Percentiles rank a stretch among this genome's conserved stretches.
Conservation (phyloP, 2,329 filamentous ascomycete species). For the Coniochaeta sp. region DNA sequence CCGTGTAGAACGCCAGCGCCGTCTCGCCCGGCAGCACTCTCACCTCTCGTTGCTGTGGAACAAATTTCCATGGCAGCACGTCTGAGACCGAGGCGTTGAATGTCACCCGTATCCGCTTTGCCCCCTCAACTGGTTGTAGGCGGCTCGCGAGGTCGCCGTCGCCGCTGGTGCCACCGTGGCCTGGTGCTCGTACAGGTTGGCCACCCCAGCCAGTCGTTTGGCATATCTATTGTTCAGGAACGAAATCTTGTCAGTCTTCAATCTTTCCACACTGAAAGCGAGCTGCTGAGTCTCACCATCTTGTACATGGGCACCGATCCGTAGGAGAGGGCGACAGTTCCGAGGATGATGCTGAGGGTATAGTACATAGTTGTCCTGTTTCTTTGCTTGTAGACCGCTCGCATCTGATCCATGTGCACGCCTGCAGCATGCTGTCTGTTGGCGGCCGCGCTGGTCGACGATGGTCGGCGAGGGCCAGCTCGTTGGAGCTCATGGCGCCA, state of each 20-base stretch:
- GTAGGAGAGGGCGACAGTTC: conserved; percentile 73
- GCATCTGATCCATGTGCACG: conserved; percentile 53
- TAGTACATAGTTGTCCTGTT: conserved; percentile 68
- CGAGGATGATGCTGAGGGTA: conserved; percentile 67
- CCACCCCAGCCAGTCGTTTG: conserved; percentile 87
- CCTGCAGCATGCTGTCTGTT: conserved; percentile 17
- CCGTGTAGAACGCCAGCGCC: conserved; percentile 93
- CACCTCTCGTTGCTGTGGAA: conserved; percentile 93
- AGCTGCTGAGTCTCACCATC: conserved; percentile 49
- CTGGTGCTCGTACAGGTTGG: conserved; percentile 77
- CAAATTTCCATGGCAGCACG: conserved; percentile 94
- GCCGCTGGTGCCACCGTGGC: conserved; percentile 43
- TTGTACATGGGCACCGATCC: conserved; percentile 83
- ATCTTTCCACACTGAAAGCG: neutral
- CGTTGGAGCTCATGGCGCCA: conserved; percentile 11
- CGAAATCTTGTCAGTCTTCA: neutral
- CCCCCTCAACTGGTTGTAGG: conserved; percentile 70
- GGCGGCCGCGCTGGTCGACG: conserved; percentile 14
- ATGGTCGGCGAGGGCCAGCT: conserved; percentile 13
- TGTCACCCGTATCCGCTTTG: conserved; percentile 84
- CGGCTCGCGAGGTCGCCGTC: conserved; percentile 64
- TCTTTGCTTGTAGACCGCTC: conserved; percentile 55
- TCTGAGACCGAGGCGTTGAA: conserved; percentile 96
- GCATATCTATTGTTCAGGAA: conserved; percentile 52
- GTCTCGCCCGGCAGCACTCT: conserved; percentile 93